Base-by-base conservation (phyloP, 2,329 filamentous ascomycete species). In the Xylariaceae sp. region DNA sequence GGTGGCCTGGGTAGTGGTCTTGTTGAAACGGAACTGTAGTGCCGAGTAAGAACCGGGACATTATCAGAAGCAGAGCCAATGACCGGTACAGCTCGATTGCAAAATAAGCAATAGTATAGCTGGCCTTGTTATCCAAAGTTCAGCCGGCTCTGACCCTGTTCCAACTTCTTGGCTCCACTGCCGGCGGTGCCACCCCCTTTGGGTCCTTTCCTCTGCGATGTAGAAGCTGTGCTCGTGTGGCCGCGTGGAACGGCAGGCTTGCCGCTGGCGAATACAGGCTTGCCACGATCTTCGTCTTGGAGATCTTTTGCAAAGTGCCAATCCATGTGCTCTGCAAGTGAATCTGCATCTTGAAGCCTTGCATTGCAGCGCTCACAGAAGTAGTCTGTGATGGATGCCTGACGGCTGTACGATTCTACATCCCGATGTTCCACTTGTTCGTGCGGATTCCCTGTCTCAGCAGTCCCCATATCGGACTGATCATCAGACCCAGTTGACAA, bases 301-400 rank as follows among this genome's bases (percentile, higher is more conserved):
- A 99, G 77, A 61, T 93, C 88, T 71, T 89, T 90, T 42, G 94
- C 94, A 71, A 96, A 87, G 72, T 99, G 94, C 87, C 92, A 97
- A 69, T 99, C 94, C 48, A 87, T 78, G 69, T 99, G 94, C 71
- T 89, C 92, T 59, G 85, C 80, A 43, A 84, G 66, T 60, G 80
- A 79, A 50, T 86, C 81, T 22, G 74, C 66, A 38, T 77, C 74
- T 12, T 78, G 75, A 33, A 94, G 74, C n/a, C 68, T 66, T 62
- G 80, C 77, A 53, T 80, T 77, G 69, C 91, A 96, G 56, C 83
- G 82, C 45, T 75, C 66, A 69, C 90, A 96, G 39, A 69, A 62
- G 61, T 75, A 71, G 41, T 71, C 64, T 36, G 64, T 67, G 57
- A 70, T 68, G 62, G 66, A 63, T 48, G 59, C 58, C 60, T 71